Evolutionary conservation across 768 basidiomycete species (phyloP).

Genomic region (Cantharellus anzutake): DNA sequence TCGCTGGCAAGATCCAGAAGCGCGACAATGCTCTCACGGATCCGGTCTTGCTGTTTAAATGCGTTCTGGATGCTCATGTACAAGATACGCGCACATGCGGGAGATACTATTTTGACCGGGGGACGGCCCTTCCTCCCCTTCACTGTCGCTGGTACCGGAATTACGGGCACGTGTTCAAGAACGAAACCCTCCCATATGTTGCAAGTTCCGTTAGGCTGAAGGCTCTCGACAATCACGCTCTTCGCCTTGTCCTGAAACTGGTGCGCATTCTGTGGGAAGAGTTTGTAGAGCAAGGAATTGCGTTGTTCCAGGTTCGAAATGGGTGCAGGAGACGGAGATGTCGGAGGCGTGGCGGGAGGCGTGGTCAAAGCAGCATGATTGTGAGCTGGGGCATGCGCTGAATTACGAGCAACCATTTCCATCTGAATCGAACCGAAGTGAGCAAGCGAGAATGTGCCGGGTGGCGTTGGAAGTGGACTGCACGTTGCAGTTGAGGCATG

Average conservation of each 20-base stretch:
- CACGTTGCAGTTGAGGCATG: background rate
- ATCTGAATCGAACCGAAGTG: background rate
- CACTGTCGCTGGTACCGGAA: background rate
- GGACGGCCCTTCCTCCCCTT: background rate
- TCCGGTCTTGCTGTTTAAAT: background rate
- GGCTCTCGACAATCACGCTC: slow-evolving; percentile 37
- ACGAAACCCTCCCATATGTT: slow-evolving; percentile 61
- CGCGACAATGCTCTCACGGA: slow-evolving; percentile 47
- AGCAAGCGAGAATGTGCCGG: background rate
- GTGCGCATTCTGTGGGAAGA: slow-evolving; percentile 59
- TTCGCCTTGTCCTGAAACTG: slow-evolving; percentile 51
- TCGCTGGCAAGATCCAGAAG: slow-evolving; percentile 80
- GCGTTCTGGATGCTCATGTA: background rate
- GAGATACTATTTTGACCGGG: background rate
- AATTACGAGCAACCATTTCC: background rate
- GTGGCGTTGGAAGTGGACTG: background rate
- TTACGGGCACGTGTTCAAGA: slow-evolving; percentile 16
- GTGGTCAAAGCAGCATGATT: slow-evolving; percentile 30
- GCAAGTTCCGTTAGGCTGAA: slow-evolving; percentile 30
- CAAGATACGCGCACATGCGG: background rate
- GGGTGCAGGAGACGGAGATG: background rate
- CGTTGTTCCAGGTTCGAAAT: slow-evolving; percentile 31
- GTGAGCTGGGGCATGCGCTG: background rate
- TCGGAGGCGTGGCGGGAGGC: slow-evolving; percentile 66
- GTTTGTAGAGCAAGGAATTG: slow-evolving; percentile 54